phyloP scores from a whole-genome alignment of 139 green algal genomes.

The Pseudopediastrum boryanum region DNA sequence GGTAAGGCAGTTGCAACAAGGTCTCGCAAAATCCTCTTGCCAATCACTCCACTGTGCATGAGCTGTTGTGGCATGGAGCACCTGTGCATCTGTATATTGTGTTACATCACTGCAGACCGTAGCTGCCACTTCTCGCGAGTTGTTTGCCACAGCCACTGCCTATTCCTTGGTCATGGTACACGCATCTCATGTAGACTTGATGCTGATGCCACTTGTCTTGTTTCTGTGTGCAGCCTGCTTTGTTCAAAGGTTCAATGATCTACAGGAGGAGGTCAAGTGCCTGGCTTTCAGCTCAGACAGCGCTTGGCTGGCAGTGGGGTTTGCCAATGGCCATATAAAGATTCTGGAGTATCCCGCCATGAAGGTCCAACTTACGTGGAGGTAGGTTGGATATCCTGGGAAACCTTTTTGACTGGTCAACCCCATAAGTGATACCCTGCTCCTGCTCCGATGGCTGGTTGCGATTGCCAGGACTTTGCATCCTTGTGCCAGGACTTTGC shows the following conservation, averaged over 20 bases:
- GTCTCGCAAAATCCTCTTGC: no score
- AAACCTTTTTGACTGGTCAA: background rate
- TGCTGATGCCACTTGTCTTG: background rate
- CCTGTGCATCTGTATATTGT: background rate
- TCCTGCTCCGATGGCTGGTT: background rate
- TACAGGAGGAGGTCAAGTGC: slow-evolving; percentile 12
- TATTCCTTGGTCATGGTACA: background rate
- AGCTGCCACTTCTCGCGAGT: no score
- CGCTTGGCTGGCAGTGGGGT: slow-evolving; percentile 23
- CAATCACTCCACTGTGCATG: no score
- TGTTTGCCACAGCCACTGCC: background rate
- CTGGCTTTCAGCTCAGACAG: background rate
- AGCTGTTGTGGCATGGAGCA: background rate
- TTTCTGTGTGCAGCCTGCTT: slow-evolving; percentile 15
- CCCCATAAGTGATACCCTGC: background rate
- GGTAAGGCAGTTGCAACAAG: no score
- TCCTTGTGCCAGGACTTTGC: background rate
- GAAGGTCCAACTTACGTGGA: background rate
- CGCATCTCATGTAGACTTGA: background rate
- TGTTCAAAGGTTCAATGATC: background rate
- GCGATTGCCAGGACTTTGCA: background rate
- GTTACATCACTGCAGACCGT: no score
- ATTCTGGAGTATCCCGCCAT: slow-evolving; percentile 35
- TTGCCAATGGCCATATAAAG: slow-evolving; percentile 3
- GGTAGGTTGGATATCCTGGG: slow-evolving; percentile 31